These are phyloP conservation scores for Apiospora saccharicola DNA, from an alignment of 2,329 filamentous ascomycete genomes.

Conservation along the genomic window DNA sequence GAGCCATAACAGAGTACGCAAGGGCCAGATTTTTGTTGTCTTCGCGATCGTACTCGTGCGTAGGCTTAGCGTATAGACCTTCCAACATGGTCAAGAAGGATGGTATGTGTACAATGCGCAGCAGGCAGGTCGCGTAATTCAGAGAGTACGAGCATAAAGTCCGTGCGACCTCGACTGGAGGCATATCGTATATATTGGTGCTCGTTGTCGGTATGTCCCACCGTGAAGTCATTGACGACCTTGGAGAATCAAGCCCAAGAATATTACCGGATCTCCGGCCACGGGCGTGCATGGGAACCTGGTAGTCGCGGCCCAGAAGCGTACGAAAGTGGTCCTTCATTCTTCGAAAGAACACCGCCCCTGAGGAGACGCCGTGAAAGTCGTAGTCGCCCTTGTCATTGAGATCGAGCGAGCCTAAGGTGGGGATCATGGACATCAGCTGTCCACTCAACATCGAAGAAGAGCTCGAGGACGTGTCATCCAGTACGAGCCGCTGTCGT, in stretches of 20 bases:
- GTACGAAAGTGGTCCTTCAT: constrained; percentile 89
- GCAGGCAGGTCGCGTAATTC: constrained; percentile 49
- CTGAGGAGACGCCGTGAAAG: constrained; percentile 93
- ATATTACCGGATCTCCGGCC: constrained; percentile 57
- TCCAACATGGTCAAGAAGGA: constrained; percentile 74
- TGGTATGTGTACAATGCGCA: constrained; percentile 73
- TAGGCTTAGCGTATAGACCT: constrained; percentile 68
- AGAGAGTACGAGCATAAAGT: constrained; percentile 48
- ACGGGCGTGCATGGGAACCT: constrained; percentile 65
- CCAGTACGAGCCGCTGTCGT: constrained; percentile 44
- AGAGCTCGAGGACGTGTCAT: constrained; percentile 43
- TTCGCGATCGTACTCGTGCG: constrained; percentile 60
- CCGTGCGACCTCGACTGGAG: constrained; percentile 64
- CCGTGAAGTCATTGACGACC: constrained; percentile 69
- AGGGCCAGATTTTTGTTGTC: constrained; percentile 67
- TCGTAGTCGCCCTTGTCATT: constrained; percentile 94
- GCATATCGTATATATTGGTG: constrained; percentile 70
- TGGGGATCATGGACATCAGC: constrained; percentile 93
- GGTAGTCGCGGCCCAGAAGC: constrained; percentile 71
- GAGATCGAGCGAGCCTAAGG: constrained; percentile 87
- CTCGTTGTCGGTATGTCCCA: constrained; percentile 56
- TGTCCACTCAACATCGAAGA: constrained; percentile 67
- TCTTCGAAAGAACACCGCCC: constrained; percentile 84
- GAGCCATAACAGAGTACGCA: constrained; percentile 65
- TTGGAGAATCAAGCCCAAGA: constrained; percentile 73